phyloP scores from a whole-genome alignment of 106 monocot genomes.

The Dendrobium catenatum region DNA sequence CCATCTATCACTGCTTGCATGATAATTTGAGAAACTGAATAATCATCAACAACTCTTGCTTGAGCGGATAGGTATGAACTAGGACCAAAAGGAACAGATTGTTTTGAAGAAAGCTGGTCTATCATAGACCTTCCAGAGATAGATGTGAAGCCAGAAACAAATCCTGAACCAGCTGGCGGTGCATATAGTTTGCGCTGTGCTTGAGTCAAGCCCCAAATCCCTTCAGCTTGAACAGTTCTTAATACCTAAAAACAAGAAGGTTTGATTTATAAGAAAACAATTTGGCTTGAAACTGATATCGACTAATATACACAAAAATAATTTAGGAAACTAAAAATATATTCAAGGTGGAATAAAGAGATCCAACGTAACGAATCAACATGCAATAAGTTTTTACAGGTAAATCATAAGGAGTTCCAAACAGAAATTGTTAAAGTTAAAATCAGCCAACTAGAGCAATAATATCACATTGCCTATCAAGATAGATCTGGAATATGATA shows the following conservation, averaged over 20 bases:
- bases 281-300: neutral
- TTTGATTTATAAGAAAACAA: neutral
- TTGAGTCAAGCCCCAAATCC: slow-evolving; percentile 71
- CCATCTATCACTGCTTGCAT: slow-evolving; percentile 55
- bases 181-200: slow-evolving; percentile 73
- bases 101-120: slow-evolving; percentile 56
- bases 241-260: slow-evolving; percentile 31
- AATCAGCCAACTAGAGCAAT: neutral
- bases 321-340: neutral
- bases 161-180: slow-evolving; percentile 90
- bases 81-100: slow-evolving; percentile 53
- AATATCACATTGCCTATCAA: neutral
- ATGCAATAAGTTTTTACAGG: neutral
- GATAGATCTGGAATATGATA: neutral
- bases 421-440: neutral
- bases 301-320: neutral
- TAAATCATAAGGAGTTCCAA: neutral
- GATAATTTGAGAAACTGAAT: slow-evolving; percentile 77
- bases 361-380: neutral
- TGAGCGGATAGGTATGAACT: slow-evolving; percentile 78
- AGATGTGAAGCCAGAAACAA: slow-evolving; percentile 80
- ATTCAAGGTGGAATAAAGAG: no score
- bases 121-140: slow-evolving; percentile 46
- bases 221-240: slow-evolving; percentile 92
- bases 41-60: slow-evolving; percentile 89